Evolutionary conservation across 2,329 filamentous ascomycete genomes (phyloP), one percentile per base, ranked within the genome.

Genomic region (Diaporthe vaccinii): DNA sequence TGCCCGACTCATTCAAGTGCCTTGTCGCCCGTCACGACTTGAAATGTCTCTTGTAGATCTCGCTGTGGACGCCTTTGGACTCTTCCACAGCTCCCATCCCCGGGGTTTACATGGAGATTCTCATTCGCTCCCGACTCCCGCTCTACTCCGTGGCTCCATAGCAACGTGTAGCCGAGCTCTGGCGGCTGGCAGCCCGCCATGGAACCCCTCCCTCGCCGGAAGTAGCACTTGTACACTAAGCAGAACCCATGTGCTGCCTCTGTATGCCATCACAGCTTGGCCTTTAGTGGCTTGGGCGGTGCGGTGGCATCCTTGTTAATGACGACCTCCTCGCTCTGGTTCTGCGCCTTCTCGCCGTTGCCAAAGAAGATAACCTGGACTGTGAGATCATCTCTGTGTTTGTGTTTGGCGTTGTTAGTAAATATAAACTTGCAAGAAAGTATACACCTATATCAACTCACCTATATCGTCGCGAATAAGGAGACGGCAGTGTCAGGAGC

Each of bases 301-400:
- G 93, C 94, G 76, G 93, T 98, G 2, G 97, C 97, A 81, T 98
- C 96, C 78, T 93, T 88, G 84, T 98, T 99, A 75, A 98, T 84
- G 7, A 93, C 90, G 7, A 98, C 93, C 77, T 93, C 93, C 49
- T 96, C 95, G 41, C 90, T 93, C 69, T 73, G 62, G 53, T 59
- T 65, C 49, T 75, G 73, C 4, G 75, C 73, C 82, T 92, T 92
- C 72, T 92, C 87, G 49, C 93, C 91, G 79, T 98, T 91, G 76
- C 97, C 97, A 80, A 99, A 99, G 89, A 99, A 99, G 81, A 99
- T 98, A 76, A 99, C 97, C 84, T 99, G 95, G 22, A 99, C 96
- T 0, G 97, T 99, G 77, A 99, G 86, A 82, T 99, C 97, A 82
- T 99, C 97, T 79, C 95, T 96, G 76, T 65, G 76, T 80, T 79